phyloP scores from a whole-genome alignment of 2,329 filamentous ascomycete species.

The Rhinocladiella mackenziei region DNA sequence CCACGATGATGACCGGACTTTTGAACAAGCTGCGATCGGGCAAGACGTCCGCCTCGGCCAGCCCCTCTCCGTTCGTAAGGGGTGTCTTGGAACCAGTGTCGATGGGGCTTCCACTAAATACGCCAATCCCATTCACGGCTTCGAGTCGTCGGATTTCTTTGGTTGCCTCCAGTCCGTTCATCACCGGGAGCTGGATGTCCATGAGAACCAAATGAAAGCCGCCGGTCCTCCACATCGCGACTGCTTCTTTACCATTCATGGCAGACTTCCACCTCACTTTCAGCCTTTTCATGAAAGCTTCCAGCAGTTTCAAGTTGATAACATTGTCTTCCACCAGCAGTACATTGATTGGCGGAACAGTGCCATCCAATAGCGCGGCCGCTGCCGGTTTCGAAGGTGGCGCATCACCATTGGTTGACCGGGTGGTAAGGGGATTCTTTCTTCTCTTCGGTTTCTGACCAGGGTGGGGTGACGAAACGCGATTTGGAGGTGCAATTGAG shows the following conservation, averaged over 20 bases:
- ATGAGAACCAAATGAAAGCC: constrained; percentile 96
- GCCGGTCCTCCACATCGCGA: constrained; percentile 85
- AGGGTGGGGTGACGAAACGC: constrained; percentile 48
- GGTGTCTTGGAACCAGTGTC: constrained; percentile 14
- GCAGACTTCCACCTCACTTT: constrained; percentile 98
- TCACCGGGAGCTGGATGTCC: constrained; percentile 96
- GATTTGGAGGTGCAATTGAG: constrained; percentile 47
- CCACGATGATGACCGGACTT: constrained; percentile 95
- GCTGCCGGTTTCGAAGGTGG: constrained; percentile 40
- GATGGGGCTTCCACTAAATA: constrained; percentile 53
- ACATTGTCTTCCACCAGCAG: constrained; percentile 98
- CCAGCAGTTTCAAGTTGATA: constrained; percentile 89
- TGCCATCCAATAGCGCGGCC: constrained; percentile 68
- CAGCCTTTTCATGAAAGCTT: constrained; percentile 91
- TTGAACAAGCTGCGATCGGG: constrained; percentile 76
- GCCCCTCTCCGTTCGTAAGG: constrained; percentile 11
- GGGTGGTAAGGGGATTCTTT: constrained; percentile 40
- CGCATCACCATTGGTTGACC: constrained; percentile 30
- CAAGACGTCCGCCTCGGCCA: constrained; percentile 54
- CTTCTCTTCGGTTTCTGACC: constrained; percentile 47
- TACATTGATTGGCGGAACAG: constrained; percentile 92
- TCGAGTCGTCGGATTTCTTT: constrained; percentile 90
- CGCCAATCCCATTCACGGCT: constrained; percentile 84
- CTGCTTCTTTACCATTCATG: constrained; percentile 88
- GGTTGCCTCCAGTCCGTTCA: constrained; percentile 92